These are phyloP conservation scores for Beauveria sp. DNA, from an alignment of 2,329 filamentous ascomycete species.

Conservation along the genomic window DNA sequence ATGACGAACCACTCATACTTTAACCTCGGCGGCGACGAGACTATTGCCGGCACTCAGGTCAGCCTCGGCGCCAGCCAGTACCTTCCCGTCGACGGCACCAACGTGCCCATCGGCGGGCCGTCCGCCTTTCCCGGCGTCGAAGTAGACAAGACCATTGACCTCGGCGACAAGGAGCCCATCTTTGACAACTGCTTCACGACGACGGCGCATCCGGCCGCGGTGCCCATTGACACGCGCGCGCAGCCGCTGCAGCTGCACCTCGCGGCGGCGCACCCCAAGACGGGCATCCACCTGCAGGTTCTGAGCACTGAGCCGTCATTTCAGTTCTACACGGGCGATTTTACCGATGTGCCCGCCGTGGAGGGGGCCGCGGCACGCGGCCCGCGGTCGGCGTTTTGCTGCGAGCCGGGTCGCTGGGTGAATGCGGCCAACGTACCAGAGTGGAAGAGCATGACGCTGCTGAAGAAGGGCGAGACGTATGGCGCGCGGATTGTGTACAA, in stretches of 20 bases:
- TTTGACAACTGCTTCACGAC: conserved; percentile 90
- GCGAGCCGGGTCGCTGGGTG: conserved; percentile 86
- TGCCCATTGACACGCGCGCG: conserved; percentile 59
- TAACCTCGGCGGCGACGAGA: conserved; percentile 48
- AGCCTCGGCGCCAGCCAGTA: conserved; percentile 59
- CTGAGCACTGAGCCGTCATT: conserved; percentile 90
- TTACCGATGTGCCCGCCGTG: conserved; percentile 66
- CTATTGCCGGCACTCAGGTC: conserved; percentile 52
- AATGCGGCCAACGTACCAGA: conserved; percentile 77
- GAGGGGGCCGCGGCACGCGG: conserved; percentile 56
- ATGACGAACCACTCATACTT: conserved; percentile 93
- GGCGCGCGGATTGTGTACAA: conserved; percentile 77
- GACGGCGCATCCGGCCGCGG: conserved; percentile 50
- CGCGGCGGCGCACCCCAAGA: conserved; percentile 64
- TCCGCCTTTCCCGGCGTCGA: conserved; percentile 57
- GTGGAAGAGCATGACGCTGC: conserved; percentile 69
- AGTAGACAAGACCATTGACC: conserved; percentile 59
- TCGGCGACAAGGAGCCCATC: conserved; percentile 63
- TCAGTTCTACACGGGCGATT: conserved; percentile 91
- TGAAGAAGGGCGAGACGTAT: conserved; percentile 80
- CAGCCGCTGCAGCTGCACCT: conserved; percentile 59
- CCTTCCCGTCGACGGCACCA: conserved; percentile 63
- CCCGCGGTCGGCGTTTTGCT: conserved; percentile 72
- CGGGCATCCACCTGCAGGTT: conserved; percentile 75
- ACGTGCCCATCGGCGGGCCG: conserved; percentile 67